phyloP scores from a whole-genome alignment of 2,329 filamentous ascomycete species.

The Penicillium sp. region DNA sequence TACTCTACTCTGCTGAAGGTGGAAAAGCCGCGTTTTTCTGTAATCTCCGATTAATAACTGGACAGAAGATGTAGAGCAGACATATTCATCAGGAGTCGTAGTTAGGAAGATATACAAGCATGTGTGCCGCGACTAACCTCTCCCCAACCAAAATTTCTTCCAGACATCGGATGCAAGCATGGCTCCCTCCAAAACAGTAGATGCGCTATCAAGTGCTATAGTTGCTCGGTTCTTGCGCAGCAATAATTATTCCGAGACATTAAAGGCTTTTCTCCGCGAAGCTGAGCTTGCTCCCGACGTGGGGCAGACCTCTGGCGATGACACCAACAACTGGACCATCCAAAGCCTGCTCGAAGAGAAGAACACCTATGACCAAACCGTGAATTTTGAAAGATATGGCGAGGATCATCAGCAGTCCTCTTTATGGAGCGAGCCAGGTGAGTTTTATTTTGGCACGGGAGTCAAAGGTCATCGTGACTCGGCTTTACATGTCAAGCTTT shows the following conservation, averaged over 20 bases:
- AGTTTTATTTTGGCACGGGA: conserved; percentile 10
- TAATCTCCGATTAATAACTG: not conserved
- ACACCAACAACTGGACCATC: conserved; percentile 51
- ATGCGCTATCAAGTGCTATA: conserved; percentile 32
- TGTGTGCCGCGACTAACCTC: not conserved
- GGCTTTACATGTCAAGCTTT: not conserved
- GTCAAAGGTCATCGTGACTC: not conserved
- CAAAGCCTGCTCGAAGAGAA: conserved; percentile 62
- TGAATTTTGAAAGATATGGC: conserved; percentile 55
- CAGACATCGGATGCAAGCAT: conserved; percentile 4
- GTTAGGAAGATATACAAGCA: not conserved
- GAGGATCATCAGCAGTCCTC: conserved; percentile 39
- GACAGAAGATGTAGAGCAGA: not conserved
- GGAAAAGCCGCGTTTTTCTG: not conserved
- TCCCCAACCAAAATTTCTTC: not conserved
- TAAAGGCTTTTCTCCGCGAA: conserved; percentile 57
- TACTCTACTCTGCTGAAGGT: conserved; percentile 7
- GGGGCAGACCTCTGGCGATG: conserved; percentile 34
- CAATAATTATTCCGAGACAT: conserved; percentile 49
- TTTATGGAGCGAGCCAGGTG: conserved; percentile 49
- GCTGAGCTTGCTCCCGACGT: conserved; percentile 52
- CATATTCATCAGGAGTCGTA: not conserved
- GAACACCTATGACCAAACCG: conserved; percentile 53
- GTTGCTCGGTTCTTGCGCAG: conserved; percentile 44
- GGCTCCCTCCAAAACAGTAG: conserved; percentile 14